Conservation (phyloP, 1,284 basidiomycete species). For the Pyrrhoderma lamaoense region DNA sequence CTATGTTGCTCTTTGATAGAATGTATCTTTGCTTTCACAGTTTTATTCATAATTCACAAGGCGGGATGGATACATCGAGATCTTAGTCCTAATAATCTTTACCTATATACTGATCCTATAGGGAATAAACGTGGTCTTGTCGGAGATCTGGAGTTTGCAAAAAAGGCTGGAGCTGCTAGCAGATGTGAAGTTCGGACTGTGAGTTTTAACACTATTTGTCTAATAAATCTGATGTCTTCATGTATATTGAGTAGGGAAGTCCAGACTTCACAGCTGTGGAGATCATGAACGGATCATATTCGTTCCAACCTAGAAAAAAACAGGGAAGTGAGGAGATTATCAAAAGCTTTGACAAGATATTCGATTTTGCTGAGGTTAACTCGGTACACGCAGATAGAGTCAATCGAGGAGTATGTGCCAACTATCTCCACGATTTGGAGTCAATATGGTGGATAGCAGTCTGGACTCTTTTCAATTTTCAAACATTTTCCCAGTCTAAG, state of each 20-base stretch:
- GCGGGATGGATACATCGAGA: constrained; percentile 4
- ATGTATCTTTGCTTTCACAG: background rate
- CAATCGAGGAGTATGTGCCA: background rate
- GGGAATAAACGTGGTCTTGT: background rate
- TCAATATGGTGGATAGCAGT: constrained; percentile 6
- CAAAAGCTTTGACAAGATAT: background rate
- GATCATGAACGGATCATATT: too few relatives aligned
- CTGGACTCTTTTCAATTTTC: background rate
- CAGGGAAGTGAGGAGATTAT: too few relatives aligned
- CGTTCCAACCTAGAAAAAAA: too few relatives aligned
- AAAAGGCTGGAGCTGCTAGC: background rate
- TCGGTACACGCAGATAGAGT: background rate
- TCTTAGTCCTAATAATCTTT: constrained; percentile 1
- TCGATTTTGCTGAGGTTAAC: background rate
- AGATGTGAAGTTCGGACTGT: background rate
- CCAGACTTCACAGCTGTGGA: too few relatives aligned
- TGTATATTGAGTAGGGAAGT: background rate
- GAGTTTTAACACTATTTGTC: too few relatives aligned
- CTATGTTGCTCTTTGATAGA: background rate
- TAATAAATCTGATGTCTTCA: background rate
- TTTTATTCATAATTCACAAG: background rate
- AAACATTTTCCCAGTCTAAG: background rate
- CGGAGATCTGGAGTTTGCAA: constrained; percentile 7
- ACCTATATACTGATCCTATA: background rate
- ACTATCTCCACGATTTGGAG: constrained; percentile 5